A percentile compares a stretch with the other conserved stretches of the same genome.
Evolutionary conservation across 257 asterid species (phyloP).

Genomic region (Solanum habrochaites): DNA sequence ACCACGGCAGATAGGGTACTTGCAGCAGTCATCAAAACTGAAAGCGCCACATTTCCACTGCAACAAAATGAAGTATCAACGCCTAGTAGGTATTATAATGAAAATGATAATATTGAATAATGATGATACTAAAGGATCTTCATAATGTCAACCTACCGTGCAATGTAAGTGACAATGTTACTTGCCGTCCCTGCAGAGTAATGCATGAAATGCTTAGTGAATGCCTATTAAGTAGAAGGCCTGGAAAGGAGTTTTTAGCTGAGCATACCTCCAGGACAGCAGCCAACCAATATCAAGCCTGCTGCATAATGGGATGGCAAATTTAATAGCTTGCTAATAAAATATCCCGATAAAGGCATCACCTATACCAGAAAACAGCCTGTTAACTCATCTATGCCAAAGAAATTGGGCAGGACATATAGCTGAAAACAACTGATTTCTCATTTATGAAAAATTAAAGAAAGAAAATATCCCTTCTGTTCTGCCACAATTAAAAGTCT

Average conservation of each 20-base stretch:
- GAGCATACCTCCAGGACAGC: conserved; percentile 89
- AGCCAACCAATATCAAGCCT: conserved; percentile 80
- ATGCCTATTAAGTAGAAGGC: not conserved
- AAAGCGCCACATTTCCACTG: conserved; percentile 96
- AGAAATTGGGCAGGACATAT: not conserved
- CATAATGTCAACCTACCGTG: conserved; percentile 42
- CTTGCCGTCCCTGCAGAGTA: conserved; percentile 74
- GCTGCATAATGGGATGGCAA: conserved; percentile 92
- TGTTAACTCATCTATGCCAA: not conserved
- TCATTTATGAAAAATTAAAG: too few relatives aligned
- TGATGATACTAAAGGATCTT: not conserved
- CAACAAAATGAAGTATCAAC: not conserved
- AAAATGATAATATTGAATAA: not conserved
- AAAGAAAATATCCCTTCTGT: too few relatives aligned
- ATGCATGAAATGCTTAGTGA: not conserved
- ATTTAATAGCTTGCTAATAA: conserved; percentile 74
- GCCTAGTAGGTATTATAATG: conserved; percentile 16
- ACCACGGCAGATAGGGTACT: conserved; percentile 92
- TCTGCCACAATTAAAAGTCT: too few relatives aligned
- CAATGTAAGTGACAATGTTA: conserved; percentile 89
- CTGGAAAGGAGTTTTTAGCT: not conserved
- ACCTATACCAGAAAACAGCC: conserved; percentile 34
- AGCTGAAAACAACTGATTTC: too few relatives aligned
- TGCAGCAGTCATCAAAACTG: conserved; percentile 93
- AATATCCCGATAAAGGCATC: conserved; percentile 80